Percentiles rank a stretch among this genome's conserved stretches.
Evolutionary conservation across 225 moss, liverwort and hornwort genomes (phyloP).

Genomic region (Sphagnum contortum): DNA sequence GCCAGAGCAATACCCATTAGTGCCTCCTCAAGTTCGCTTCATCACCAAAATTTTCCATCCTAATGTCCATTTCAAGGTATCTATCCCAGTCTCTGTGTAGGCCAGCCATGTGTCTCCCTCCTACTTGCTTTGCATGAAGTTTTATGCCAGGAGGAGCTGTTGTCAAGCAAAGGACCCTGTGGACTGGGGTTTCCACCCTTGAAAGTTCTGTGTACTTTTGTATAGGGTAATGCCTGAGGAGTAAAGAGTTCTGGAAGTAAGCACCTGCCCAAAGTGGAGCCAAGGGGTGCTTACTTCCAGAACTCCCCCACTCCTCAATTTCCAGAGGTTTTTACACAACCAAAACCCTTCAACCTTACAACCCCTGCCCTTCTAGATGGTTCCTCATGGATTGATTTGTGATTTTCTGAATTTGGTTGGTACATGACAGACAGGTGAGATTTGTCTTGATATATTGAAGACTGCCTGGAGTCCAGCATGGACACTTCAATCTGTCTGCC

Average conservation of each 20-base stretch:
- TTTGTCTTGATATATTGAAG: constrained; percentile 95
- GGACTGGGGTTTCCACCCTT: too few species aligned
- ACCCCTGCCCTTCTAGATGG: too few species aligned
- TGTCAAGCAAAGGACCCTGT: too few species aligned
- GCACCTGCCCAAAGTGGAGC: too few species aligned
- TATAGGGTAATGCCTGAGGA: too few species aligned
- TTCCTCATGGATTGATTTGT: background rate
- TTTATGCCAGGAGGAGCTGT: too few species aligned
- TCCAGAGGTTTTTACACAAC: too few species aligned
- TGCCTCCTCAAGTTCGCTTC: constrained; percentile 98
- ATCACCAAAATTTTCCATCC: constrained; percentile 95
- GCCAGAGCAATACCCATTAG: constrained; percentile 96
- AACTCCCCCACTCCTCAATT: too few species aligned
- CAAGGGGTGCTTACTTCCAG: too few species aligned
- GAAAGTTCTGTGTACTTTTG: too few species aligned
- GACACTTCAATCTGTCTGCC: constrained; percentile 98
- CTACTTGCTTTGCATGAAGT: background rate
- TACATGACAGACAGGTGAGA: constrained; percentile 74
- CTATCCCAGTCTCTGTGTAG: background rate
- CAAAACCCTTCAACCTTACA: too few species aligned
- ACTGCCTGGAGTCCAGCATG: constrained; percentile 99
- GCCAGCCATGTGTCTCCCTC: background rate
- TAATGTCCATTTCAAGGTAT: constrained; percentile 98
- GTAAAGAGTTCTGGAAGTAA: too few species aligned
- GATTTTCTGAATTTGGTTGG: background rate